A percentile compares a stretch with the other conserved stretches of the same genome.
phyloP scores from a whole-genome alignment of 495 filamentous ascomycete genomes.

The Tetracladium setigerum region DNA sequence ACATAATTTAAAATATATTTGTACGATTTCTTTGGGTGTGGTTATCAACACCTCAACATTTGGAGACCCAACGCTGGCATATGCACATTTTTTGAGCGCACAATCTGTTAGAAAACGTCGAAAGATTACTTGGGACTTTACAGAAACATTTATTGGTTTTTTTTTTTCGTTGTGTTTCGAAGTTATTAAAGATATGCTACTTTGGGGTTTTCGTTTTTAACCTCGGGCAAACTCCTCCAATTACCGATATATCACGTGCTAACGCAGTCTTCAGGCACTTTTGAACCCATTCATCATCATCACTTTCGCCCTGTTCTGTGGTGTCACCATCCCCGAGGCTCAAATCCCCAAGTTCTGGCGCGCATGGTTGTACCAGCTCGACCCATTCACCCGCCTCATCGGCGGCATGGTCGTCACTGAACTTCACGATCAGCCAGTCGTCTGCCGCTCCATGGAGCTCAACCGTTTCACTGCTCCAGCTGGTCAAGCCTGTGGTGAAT shows the following conservation, averaged over 20 bases:
- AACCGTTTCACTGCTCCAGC: constrained; percentile 43
- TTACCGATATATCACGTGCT: too few species aligned
- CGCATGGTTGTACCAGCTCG: constrained; percentile 70
- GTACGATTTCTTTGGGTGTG: too few species aligned
- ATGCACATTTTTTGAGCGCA: too few species aligned
- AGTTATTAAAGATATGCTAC: constrained; percentile 71
- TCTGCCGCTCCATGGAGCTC: constrained; percentile 54
- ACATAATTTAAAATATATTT: too few species aligned
- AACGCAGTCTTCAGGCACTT: constrained; percentile 25
- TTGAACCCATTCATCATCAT: constrained; percentile 60
- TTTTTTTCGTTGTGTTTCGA: too few species aligned
- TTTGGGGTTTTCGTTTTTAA: constrained; percentile 79
- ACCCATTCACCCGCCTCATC: constrained; percentile 79
- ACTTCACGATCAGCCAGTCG: constrained; percentile 46
- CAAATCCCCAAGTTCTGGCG: constrained; percentile 52
- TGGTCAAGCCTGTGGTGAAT: constrained; percentile 54
- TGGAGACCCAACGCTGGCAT: too few species aligned
- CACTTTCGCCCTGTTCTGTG: constrained; percentile 66
- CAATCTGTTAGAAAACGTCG: too few species aligned
- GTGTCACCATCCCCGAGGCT: constrained; percentile 50
- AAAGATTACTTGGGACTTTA: too few species aligned
- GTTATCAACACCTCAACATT: too few species aligned
- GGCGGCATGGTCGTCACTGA: constrained; percentile 60
- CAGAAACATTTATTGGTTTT: too few species aligned
- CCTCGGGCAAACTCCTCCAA: constrained; percentile 57